A percentile compares a stretch with the other conserved stretches of the same genome.
Conservation (phyloP, 2,329 filamentous ascomycete species). For the Fonsecaea pedrosoi region DNA sequence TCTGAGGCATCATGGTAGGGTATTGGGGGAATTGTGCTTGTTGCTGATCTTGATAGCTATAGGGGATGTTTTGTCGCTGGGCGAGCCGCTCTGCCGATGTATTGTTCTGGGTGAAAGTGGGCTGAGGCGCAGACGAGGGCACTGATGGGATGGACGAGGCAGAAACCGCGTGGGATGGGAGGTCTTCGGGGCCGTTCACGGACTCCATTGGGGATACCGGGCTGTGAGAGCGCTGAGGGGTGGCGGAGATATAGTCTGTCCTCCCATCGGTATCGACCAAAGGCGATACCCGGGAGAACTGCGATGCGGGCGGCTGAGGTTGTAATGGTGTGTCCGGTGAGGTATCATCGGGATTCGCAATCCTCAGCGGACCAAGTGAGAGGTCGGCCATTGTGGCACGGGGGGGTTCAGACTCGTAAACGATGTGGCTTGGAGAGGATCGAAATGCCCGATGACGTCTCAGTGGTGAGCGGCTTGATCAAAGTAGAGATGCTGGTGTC, state of each 20-base stretch:
- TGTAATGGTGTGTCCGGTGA: conserved; percentile 46
- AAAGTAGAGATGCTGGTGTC: conserved; percentile 19
- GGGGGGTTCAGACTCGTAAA: conserved; percentile 30
- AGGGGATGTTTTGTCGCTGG: conserved; percentile 51
- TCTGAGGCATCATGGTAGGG: conserved; percentile 52
- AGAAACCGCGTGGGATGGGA: conserved; percentile 23
- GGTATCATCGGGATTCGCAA: conserved; percentile 91
- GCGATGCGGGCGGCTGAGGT: conserved; percentile 31
- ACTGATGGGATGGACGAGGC: conserved; percentile 21
- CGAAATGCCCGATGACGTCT: conserved; percentile 27
- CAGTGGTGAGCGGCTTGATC: conserved; percentile 14
- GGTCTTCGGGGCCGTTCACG: conserved; percentile 23
- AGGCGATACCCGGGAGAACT: conserved; percentile 35
- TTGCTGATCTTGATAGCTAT: conserved; percentile 54
- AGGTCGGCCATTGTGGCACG: conserved; percentile 53
- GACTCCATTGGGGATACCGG: conserved; percentile 39
- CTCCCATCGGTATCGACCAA: conserved; percentile 31
- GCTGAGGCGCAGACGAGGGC: conserved; percentile 14
- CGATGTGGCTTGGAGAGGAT: conserved; percentile 32
- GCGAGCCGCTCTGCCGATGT: conserved; percentile 31
- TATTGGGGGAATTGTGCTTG: conserved; percentile 53
- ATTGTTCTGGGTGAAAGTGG: conserved; percentile 24
- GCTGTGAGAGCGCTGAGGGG: conserved; percentile 30
- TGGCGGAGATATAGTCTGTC: conserved; percentile 31
- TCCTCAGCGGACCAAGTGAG: conserved; percentile 90